Base-by-base conservation (phyloP, 2,329 filamentous ascomycete species). In the Colletotrichum shisoi region DNA sequence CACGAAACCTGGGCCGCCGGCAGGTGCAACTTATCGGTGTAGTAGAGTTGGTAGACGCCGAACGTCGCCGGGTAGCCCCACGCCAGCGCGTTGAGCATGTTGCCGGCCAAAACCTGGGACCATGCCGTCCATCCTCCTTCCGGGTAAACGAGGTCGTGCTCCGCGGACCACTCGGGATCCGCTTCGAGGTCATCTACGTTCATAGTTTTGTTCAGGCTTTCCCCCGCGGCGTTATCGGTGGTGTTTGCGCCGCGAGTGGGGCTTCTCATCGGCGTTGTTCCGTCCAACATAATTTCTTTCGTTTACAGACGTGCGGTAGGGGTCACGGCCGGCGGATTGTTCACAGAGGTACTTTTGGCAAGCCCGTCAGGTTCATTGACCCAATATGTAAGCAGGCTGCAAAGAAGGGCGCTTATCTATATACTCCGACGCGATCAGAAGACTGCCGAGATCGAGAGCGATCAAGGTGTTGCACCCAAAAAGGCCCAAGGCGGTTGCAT, bases 1-100 rank as follows among this genome's bases (percentile, higher is more conserved):
- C 79, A 81, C 3, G 79, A 78, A 11, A 79, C 73, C 58, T 79
- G 75, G 5, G 78, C 73, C 15, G 74, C 71, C 0, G 77, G 74
- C 5, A 79, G 72, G 15, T 71, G 68, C n/a, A 80, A 71, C 9
- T 72, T 73, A 39, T 78, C 72, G n/a, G 74, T 75, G 67, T 80
- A 80, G 75, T 83, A 77, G 6, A 88, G 76, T 71, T 86, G 84
- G 62, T 92, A 84, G 52, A 82, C 81, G 61, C 79, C 84, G 69
- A 84, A 86, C 2, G 81, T 79, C 5, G 80, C 75, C 3, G 81
- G 78, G 59, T 81, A 82, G 59, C 84, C 84, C 81, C 83, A 85
- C 5, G 83, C 79, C 64, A 86, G 73, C 60, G 78, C 78, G 72
- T 82, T 84, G 74, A 84, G 76, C 37, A 84, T 76, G 46, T 82